Conservation (phyloP, 106 monocot species). For the Posidonia australis region DNA sequence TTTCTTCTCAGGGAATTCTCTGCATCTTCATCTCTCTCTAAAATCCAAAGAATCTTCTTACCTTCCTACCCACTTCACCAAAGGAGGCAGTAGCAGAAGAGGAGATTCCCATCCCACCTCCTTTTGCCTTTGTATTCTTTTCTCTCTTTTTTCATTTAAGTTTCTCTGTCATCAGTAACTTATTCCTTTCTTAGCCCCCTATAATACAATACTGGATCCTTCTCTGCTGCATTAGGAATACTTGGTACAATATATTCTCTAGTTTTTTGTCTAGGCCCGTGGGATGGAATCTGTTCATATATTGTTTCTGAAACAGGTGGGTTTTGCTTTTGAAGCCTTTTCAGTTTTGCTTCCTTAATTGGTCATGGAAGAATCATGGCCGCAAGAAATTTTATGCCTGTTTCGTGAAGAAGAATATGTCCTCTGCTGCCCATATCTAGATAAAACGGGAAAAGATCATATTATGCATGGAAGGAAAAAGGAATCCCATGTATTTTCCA, state of each 20-base stretch:
- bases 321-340: slow-evolving; percentile 10
- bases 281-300: slow-evolving; percentile 49
- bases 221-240: slow-evolving; percentile 4
- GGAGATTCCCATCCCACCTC: too few relatives aligned
- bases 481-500: too few relatives aligned
- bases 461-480: too few relatives aligned
- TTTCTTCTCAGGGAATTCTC: slow-evolving; percentile 21
- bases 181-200: slow-evolving; percentile 61
- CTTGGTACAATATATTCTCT: background rate
- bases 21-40: slow-evolving; percentile 18
- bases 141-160: too few relatives aligned
- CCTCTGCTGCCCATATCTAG: background rate
- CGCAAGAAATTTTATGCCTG: background rate
- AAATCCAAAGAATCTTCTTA: slow-evolving; percentile 55
- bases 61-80: slow-evolving; percentile 83
- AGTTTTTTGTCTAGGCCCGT: background rate
- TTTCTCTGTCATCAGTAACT: background rate
- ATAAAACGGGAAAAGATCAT: too few relatives aligned
- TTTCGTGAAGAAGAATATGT: background rate
- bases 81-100: slow-evolving; percentile 18
- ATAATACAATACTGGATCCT: slow-evolving; percentile 16
- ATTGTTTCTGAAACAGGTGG: slow-evolving; percentile 20
- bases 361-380: slow-evolving; percentile 24
- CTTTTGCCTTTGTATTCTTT: too few relatives aligned
- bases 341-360: slow-evolving; percentile 23